phyloP scores from a whole-genome alignment of 164 flowering plant genomes.

The Berberis thunbergii region DNA sequence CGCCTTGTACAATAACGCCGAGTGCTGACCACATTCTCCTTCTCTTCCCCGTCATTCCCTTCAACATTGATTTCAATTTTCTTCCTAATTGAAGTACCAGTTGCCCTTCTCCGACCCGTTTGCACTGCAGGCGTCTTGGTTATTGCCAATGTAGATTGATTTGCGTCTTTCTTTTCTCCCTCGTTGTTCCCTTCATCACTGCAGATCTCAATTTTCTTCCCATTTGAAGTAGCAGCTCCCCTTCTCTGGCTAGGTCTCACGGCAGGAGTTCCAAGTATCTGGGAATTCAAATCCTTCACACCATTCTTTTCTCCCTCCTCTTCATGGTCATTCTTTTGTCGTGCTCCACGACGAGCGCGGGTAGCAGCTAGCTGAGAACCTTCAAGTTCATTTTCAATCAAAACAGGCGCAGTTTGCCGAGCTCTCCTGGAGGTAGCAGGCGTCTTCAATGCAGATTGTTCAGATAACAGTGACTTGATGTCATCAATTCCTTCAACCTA shows the following conservation, averaged over 20 bases:
- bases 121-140: slow-evolving; percentile 8
- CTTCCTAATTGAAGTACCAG: slow-evolving; percentile 6
- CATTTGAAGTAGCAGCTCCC: slow-evolving; percentile 5
- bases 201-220: not conserved
- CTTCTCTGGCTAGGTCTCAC: not conserved
- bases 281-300: not conserved
- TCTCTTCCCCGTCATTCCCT: slow-evolving; percentile 5
- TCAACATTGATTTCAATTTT: not conserved
- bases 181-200: not conserved
- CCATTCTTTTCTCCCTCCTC: slow-evolving; percentile 8
- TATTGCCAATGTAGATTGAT: not conserved
- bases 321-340: slow-evolving; percentile 5
- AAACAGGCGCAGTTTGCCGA: slow-evolving; percentile 5
- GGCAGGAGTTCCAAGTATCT: not conserved
- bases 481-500: slow-evolving; percentile 25
- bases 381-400: slow-evolving; percentile 4
- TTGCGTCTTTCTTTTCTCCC: slow-evolving; percentile 1
- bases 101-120: slow-evolving; percentile 5
- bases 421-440: slow-evolving; percentile 10
- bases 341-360: slow-evolving; percentile 10
- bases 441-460: slow-evolving; percentile 1
- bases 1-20: slow-evolving; percentile 16
- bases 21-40: not conserved
- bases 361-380: slow-evolving; percentile 4
- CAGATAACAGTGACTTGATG: not conserved